A percentile compares a stretch with the other conserved stretches of the same genome.
These are phyloP conservation scores for Septoria petroselini DNA, from an alignment of 2,329 filamentous ascomycete species.

Conservation along the genomic window DNA sequence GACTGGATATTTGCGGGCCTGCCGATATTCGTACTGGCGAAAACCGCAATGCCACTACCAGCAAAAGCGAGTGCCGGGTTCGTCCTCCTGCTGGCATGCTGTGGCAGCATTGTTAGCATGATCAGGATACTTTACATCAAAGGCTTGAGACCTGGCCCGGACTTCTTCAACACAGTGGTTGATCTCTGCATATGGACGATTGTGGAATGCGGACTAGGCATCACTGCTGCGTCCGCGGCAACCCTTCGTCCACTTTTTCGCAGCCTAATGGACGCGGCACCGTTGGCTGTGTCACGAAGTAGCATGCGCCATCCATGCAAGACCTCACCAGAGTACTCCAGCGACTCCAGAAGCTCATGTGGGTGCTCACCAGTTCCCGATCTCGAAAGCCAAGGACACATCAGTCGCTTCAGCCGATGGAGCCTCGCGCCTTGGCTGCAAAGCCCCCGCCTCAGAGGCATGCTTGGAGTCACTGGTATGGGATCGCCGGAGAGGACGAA, in stretches of 20 bases:
- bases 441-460: slow-evolving; percentile 14
- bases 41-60: slow-evolving; percentile 41
- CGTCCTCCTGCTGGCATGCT: slow-evolving; percentile 41
- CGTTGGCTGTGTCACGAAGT: background rate
- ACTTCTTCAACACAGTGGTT: slow-evolving; percentile 30
- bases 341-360: slow-evolving; percentile 7
- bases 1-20: slow-evolving; percentile 40
- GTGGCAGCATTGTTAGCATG: slow-evolving; percentile 29
- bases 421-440: slow-evolving; percentile 12
- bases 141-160: slow-evolving; percentile 18
- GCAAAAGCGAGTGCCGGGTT: slow-evolving; percentile 43
- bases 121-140: slow-evolving; percentile 30
- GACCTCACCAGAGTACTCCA: slow-evolving; percentile 8
- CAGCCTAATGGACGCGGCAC: slow-evolving; percentile 20
- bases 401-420: slow-evolving; percentile 21
- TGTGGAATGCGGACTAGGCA: slow-evolving; percentile 39
- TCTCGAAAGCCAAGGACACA: slow-evolving; percentile 6
- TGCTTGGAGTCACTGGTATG: slow-evolving; percentile 13
- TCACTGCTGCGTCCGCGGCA: slow-evolving; percentile 36
- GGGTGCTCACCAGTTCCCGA: slow-evolving; percentile 1
- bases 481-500: slow-evolving; percentile 1
- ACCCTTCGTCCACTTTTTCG: slow-evolving; percentile 37
- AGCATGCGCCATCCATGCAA: slow-evolving; percentile 5
- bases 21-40: slow-evolving; percentile 42
- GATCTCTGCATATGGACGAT: slow-evolving; percentile 35